Base-by-base conservation (phyloP, 75 land plant genomes). In the Chamaecyparis obtusa region DNA sequence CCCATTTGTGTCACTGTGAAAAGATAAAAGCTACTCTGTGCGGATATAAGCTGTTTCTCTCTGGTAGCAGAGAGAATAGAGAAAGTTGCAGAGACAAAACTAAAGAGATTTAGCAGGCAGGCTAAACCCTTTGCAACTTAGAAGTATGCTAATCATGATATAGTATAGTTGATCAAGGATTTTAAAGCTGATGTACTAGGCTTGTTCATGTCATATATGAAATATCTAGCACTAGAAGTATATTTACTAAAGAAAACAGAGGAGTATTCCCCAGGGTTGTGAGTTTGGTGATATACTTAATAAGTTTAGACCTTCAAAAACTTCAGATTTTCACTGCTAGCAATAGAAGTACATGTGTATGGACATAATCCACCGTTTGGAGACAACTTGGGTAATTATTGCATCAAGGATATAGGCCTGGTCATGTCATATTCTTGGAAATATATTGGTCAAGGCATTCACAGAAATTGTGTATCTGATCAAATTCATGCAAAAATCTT, bases 61-160 rank as follows among this genome's bases (percentile, higher is more conserved):
- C 24, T 80, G 81, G 30, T 16, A 43, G 27, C 83, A 80, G 83
- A 80, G 21, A 79, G 83, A 27, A 80, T 80, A 80, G 44, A 24
- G 49, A 27, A 48, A 19, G 83, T 27, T 10, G 46, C n/a, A 43
- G 44, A 77, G 36, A 37, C 44, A 77, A 39, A 77, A 77, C 39
- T 77, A 37, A 35, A 5, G 44, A 41, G 82, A 8, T 9, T 24
- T 19, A 79, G 82, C 82, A 19, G 48, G 17, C 44, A 44, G 75
- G 27, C 4, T 4, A 30, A 30, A 71, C 4, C 5, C 10, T 71
- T n/a, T n/a, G 33, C 13, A 71, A 30, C 33, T 5, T 71, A 30
- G 75, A 71, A 30, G 33, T 32, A 71, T 71, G 32, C 11, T 71
- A 0, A 8, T 32, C 75, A 71, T 15, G 21, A 5, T 5, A 9